These are phyloP conservation scores for Cutaneotrichosporon daszewskae DNA, from an alignment of 1,284 basidiomycete genomes.

Conservation along the genomic window DNA sequence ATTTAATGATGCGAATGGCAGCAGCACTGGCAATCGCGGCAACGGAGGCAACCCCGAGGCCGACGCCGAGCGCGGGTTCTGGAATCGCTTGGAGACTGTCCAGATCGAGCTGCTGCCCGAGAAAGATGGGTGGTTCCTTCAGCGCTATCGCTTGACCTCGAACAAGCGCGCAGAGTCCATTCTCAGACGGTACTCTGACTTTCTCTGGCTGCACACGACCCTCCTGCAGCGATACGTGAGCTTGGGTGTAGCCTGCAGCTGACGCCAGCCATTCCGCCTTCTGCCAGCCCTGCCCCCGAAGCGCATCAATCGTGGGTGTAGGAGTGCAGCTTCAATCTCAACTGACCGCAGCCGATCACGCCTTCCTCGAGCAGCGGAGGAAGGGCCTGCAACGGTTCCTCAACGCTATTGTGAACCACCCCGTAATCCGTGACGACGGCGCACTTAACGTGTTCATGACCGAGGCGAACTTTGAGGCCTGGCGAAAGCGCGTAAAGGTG, in stretches of 20 bases:
- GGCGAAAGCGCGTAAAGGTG: slow-evolving; percentile 60
- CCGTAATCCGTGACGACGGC: slow-evolving; percentile 78
- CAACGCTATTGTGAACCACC: slow-evolving; percentile 78
- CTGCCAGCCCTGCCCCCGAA: slow-evolving; percentile 85
- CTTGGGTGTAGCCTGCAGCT: not conserved
- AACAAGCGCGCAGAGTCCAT: slow-evolving; percentile 58
- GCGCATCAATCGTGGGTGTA: slow-evolving; percentile 68
- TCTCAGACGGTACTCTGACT: slow-evolving; percentile 69
- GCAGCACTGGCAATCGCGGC: not conserved
- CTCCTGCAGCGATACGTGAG: slow-evolving; percentile 53
- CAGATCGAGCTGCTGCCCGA: slow-evolving; percentile 63
- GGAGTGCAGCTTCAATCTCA: too few species aligned
- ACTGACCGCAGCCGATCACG: slow-evolving; percentile 61
- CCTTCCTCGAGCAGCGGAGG: slow-evolving; percentile 80
- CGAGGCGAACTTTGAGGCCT: slow-evolving; percentile 72
- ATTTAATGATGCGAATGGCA: slow-evolving; percentile 5
- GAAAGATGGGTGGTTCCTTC: slow-evolving; percentile 73
- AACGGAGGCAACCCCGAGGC: slow-evolving; percentile 23
- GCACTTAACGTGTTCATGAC: slow-evolving; percentile 73
- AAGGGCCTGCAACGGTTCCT: slow-evolving; percentile 76
- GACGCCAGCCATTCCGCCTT: slow-evolving; percentile 77
- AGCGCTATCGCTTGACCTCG: slow-evolving; percentile 75
- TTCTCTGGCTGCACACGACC: slow-evolving; percentile 78
- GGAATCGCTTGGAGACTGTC: slow-evolving; percentile 70
- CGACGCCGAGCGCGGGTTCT: slow-evolving; percentile 57